Evolutionary conservation across 768 basidiomycete species (phyloP).

Genomic region (Lactarius vividus): DNA sequence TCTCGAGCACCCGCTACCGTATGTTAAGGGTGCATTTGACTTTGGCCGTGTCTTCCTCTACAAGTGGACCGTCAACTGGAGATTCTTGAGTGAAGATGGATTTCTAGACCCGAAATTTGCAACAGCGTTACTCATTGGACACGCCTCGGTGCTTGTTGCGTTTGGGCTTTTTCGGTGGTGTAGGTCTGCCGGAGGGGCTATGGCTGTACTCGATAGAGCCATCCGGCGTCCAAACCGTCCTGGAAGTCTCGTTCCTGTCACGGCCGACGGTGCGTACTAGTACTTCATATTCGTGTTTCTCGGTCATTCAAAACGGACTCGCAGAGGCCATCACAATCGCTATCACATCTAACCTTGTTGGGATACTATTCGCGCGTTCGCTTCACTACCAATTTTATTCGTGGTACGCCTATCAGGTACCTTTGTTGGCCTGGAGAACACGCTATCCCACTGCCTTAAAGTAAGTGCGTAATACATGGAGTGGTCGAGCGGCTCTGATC

Average conservation of each 20-base stretch:
- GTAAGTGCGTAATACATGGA: constrained; percentile 45
- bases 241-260: constrained; percentile 46
- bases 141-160: constrained; percentile 52
- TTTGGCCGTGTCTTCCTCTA: constrained; percentile 86
- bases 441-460: constrained; percentile 58
- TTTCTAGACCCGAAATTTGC: constrained; percentile 71
- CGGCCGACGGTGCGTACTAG: constrained; percentile 58
- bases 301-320: not conserved
- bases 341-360: constrained; percentile 90
- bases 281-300: constrained; percentile 23
- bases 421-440: constrained; percentile 77
- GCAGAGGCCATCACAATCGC: constrained; percentile 77
- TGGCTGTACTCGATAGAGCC: constrained; percentile 52
- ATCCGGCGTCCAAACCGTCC: constrained; percentile 50
- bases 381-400: constrained; percentile 98
- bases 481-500: constrained; percentile 12
- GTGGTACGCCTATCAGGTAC: constrained; percentile 93
- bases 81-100: constrained; percentile 71
- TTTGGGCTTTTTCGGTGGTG: constrained; percentile 83
- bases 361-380: constrained; percentile 88
- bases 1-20: constrained; percentile 53
- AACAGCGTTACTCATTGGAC: constrained; percentile 59
- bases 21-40: constrained; percentile 79
- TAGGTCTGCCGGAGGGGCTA: constrained; percentile 63
- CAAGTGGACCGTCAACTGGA: constrained; percentile 99